Base-by-base conservation (phyloP, 805 yeast species). In the Saccharomycopsis javanensis region DNA sequence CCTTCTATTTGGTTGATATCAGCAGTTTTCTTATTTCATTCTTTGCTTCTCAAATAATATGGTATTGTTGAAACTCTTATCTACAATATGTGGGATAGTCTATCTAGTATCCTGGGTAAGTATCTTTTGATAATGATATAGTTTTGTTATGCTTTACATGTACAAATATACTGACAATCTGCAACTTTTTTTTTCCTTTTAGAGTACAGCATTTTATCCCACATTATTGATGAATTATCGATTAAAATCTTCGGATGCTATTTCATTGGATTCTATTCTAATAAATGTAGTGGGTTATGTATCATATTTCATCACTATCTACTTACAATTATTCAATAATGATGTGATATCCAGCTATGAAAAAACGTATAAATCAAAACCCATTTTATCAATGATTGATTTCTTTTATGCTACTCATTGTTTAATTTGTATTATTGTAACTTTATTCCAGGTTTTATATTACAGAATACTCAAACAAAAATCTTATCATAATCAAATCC, bases 121-220 rank as follows among this genome's bases (percentile, higher is more conserved):
- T 42, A 11, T 42, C 18, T n/a, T n/a, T n/a, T n/a, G n/a, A n/a
- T n/a, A n/a, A n/a, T n/a, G n/a, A n/a, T n/a, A n/a, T n/a, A n/a
- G n/a, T n/a, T n/a, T n/a, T n/a, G n/a, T 33, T 33, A 10, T 33
- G 35, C 35, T 13, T 33, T 33, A 13, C 13, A 10, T 13, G 8
- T 13, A 8, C 35, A 33, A 13, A 18, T 13, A 46, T 46, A 48
- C 27, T 27, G 23, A 23, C 34, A 8, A 18, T 27, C 15, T n/a
- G n/a, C n/a, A n/a, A n/a, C n/a, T n/a, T n/a, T n/a, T n/a, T n/a
- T n/a, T n/a, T n/a, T n/a, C n/a, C n/a, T n/a, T 46, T 15, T 45
- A 53, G 61, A 59, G 61, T 54, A 56, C 57, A 20, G 60, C 63
- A 4, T 61, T 58, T 38, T 60, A 59, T 46, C 62, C 63, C 23